These are phyloP conservation scores for Endocalyx cinctus DNA, from an alignment of 2,329 filamentous ascomycete genomes.

Conservation along the genomic window DNA sequence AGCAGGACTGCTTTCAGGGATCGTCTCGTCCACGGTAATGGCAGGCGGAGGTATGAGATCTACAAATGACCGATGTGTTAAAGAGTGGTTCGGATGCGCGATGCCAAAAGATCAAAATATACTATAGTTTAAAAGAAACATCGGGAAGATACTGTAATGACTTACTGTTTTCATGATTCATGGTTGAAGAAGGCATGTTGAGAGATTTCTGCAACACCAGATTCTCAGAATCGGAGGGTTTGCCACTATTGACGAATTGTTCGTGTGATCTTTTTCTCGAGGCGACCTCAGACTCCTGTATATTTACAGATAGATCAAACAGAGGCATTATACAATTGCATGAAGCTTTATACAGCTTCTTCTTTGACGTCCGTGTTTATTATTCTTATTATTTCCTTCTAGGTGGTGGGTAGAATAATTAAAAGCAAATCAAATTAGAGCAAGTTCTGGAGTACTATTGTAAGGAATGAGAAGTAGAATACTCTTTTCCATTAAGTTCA, in stretches of 20 bases:
- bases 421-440: too few species aligned
- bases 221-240: conserved; percentile 19
- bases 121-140: not conserved
- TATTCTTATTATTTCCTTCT: too few species aligned
- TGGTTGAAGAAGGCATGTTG: conserved; percentile 9
- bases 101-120: not conserved
- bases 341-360: too few species aligned
- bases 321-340: too few species aligned
- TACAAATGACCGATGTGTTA: conserved; percentile 8
- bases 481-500: too few species aligned
- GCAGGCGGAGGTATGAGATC: conserved; percentile 13
- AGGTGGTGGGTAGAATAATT: too few species aligned
- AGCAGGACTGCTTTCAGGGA: conserved; percentile 24
- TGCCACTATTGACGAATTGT: conserved; percentile 32
- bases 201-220: conserved; percentile 12
- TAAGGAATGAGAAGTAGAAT: too few species aligned
- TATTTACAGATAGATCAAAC: conserved; percentile 42
- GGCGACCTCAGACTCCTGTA: conserved; percentile 38
- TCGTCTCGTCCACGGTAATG: conserved; percentile 15
- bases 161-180: conserved; percentile 16
- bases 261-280: conserved; percentile 43
- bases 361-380: too few species aligned
- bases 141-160: not conserved
- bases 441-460: too few species aligned
- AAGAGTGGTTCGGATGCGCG: conserved; percentile 1